These are phyloP conservation scores for Boletus vinaceobasis DNA, from an alignment of 768 basidiomycete genomes.

Conservation along the genomic window DNA sequence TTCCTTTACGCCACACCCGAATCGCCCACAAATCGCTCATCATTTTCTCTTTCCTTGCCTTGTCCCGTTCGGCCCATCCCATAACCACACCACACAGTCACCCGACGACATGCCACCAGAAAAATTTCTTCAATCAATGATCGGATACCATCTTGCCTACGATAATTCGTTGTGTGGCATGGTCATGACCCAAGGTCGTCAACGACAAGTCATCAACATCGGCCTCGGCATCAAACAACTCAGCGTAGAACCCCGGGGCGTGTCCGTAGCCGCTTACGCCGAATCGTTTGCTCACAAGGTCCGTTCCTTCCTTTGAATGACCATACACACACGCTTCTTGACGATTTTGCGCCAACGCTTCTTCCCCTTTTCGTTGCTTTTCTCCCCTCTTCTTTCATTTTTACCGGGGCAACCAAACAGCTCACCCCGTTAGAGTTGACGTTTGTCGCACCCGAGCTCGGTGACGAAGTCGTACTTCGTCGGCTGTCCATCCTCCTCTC, in stretches of 20 bases:
- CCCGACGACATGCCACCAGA: conserved; percentile 61
- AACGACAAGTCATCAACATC: conserved; percentile 74
- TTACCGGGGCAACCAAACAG: conserved; percentile 20
- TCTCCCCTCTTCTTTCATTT: too few relatives aligned
- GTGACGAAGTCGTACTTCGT: conserved; percentile 65
- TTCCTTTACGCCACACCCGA: not conserved
- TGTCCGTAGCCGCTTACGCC: conserved; percentile 58
- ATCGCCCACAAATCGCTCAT: conserved; percentile 2
- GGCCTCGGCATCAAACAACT: conserved; percentile 76
- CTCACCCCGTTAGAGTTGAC: conserved; percentile 50
- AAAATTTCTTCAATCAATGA: conserved; percentile 67
- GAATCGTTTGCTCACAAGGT: conserved; percentile 79
- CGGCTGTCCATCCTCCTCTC: conserved; percentile 75
- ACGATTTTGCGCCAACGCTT: not conserved
- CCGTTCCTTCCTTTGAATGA: conserved; percentile 14
- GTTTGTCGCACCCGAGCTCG: conserved; percentile 48
- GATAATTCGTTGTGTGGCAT: conserved; percentile 74
- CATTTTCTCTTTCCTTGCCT: not conserved
- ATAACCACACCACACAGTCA: conserved; percentile 31
- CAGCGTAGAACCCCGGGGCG: conserved; percentile 57
- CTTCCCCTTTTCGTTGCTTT: not conserved
- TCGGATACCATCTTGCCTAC: conserved; percentile 72
- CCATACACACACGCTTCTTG: not conserved
- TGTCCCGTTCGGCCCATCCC: not conserved
- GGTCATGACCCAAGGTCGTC: conserved; percentile 79